Conservation (phyloP, 768 basidiomycete genomes). For the Pilatotrama ljubarskyi region DNA sequence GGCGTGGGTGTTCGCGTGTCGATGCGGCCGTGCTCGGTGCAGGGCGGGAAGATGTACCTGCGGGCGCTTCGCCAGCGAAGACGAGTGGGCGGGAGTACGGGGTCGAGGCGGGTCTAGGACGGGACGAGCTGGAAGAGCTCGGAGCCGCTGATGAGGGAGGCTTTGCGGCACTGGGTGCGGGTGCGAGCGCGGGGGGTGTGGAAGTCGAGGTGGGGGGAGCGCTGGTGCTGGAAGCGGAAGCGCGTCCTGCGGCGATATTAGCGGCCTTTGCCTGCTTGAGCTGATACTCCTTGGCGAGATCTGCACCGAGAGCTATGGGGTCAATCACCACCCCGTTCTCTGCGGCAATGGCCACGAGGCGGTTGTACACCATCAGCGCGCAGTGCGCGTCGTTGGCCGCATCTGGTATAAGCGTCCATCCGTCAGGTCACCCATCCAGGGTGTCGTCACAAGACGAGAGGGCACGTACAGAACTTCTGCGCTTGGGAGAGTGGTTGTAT, state of each 20-base stretch:
- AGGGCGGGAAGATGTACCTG: background rate
- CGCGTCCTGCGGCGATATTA: background rate
- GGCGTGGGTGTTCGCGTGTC: slow-evolving; percentile 7
- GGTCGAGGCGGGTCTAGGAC: background rate
- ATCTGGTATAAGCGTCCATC: slow-evolving; percentile 33
- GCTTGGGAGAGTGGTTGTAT: slow-evolving; percentile 32
- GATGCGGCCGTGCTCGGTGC: background rate
- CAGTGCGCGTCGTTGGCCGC: slow-evolving; percentile 55
- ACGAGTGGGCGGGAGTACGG: background rate
- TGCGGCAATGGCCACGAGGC: slow-evolving; percentile 36
- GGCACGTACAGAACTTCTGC: slow-evolving; percentile 29
- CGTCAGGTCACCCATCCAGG: background rate
- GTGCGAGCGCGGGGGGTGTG: background rate
- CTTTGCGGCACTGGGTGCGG: background rate
- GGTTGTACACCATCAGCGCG: slow-evolving; percentile 45
- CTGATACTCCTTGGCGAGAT: slow-evolving; percentile 26
- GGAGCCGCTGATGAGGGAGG: background rate
- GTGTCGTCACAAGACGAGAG: slow-evolving; percentile 26
- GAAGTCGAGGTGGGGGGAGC: background rate
- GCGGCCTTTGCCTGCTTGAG: background rate
- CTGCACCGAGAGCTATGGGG: slow-evolving; percentile 27
- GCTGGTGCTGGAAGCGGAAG: no score
- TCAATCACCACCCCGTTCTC: slow-evolving; percentile 23
- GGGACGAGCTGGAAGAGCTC: background rate
- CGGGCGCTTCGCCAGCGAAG: background rate